Evolutionary conservation across 1,284 basidiomycete species (phyloP), one percentile per base, ranked within the genome.

Genomic region (Inonotus obliquus): DNA sequence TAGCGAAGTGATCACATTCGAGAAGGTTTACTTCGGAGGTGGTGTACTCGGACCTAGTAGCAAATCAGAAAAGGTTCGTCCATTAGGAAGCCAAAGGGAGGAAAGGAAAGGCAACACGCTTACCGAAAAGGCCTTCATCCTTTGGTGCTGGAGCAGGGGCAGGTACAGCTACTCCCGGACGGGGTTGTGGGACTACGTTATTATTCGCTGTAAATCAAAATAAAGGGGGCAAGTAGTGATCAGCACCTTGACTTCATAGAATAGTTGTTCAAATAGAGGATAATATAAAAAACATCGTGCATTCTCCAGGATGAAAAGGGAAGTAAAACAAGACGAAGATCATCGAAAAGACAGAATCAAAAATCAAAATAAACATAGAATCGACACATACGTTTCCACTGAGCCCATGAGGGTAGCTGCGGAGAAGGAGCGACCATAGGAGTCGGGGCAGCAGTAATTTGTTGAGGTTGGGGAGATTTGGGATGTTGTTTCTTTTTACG

Each of bases 371-470:
- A 25, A n/a, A 49, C 9, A 27, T 17, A 25, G 48, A 49, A 25
- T 29, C 19, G 9, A 49, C 48, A 76, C 81, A 65, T 64, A 91
- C 83, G 83, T 76, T 85, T 79, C 89, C 88, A 91, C 67, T 90
- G 86, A 0, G 87, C 83, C 89, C 89, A 91, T 0, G 87, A 81
- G 32, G 87, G 88, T 48, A 82, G 27, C 49, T 81, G 78, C 0
- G 80, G 77, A 60, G 77, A 74, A 0, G 80, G 75, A 44, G 41
- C 41, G 9, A 41, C 37, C 23, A 41, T 25, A 17, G 53, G 44
- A 0, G 79, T 69, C 0, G 80, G 76, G 0, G 68, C 66, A 0
- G 72, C 63, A 0, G 81, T 73, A 1, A 73, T 63, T 0, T 79
- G 70, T 0, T 81, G 71, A 0, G 77, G 74, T 0, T 79, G 77